Conservation (phyloP, 352 stramenopile genomes). For the Blastocystis sp. region DNA sequence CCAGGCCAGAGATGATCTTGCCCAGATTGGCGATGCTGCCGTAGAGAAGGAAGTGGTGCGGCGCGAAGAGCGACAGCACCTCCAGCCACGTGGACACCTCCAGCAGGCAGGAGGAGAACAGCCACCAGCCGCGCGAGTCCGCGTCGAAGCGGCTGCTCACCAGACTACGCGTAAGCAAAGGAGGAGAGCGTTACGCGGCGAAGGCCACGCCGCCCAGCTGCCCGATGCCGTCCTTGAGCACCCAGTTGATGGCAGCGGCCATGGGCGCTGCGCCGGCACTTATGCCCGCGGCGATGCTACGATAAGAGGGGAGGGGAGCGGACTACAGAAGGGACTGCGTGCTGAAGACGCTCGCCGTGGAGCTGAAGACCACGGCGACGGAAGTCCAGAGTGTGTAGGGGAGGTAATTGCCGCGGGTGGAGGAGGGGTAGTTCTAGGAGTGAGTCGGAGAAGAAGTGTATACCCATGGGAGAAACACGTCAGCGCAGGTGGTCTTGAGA, state of each 20-base stretch:
- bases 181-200: slow-evolving; percentile 20
- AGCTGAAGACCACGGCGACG: slow-evolving; percentile 32
- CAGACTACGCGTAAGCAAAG: slow-evolving; percentile 12
- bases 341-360: slow-evolving; percentile 19
- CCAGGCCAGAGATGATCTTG: slow-evolving; percentile 93
- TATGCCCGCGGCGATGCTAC: slow-evolving; percentile 37
- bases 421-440: slow-evolving; percentile 17
- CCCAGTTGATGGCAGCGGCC: slow-evolving; percentile 89
- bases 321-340: slow-evolving; percentile 47
- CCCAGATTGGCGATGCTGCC: slow-evolving; percentile 78
- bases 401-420: slow-evolving; percentile 16
- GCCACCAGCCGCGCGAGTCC: slow-evolving; percentile 77
- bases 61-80: slow-evolving; percentile 81
- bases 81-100: slow-evolving; percentile 86
- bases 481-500: not conserved
- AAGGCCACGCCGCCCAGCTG: slow-evolving; percentile 91
- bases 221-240: slow-evolving; percentile 91
- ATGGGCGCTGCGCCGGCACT: slow-evolving; percentile 74
- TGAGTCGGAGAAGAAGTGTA: not conserved
- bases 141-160: slow-evolving; percentile 62
- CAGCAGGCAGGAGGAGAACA: slow-evolving; percentile 83
- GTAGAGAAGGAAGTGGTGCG: slow-evolving; percentile 83
- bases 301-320: not conserved
- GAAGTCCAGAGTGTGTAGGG: slow-evolving; percentile 23
- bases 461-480: slow-evolving; percentile 51